phyloP scores from a whole-genome alignment of 139 green algal species.

The Chlorella sp. region DNA sequence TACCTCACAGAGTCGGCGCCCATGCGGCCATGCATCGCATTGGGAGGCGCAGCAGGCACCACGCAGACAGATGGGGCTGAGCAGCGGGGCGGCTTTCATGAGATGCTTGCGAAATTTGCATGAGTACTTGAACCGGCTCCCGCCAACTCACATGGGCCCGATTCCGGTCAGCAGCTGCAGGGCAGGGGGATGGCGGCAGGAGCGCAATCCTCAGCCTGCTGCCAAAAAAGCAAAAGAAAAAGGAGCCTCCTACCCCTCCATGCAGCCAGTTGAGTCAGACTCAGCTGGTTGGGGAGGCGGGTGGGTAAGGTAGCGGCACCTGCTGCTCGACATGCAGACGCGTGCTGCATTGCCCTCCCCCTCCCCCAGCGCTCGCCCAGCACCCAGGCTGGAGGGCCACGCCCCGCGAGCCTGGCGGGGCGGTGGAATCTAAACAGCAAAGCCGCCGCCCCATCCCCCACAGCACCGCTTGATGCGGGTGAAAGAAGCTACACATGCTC shows the following conservation, averaged over 20 bases:
- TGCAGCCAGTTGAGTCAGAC: too few relatives aligned
- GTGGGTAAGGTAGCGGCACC: not conserved
- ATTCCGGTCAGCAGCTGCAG: slow-evolving; percentile 63
- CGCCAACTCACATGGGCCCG: slow-evolving; percentile 57
- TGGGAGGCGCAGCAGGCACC: not conserved
- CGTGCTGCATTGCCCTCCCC: too few relatives aligned
- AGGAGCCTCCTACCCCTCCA: too few relatives aligned
- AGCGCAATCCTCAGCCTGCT: not conserved
- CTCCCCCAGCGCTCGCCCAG: too few relatives aligned
- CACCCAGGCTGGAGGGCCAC: too few relatives aligned
- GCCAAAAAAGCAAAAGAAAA: not conserved
- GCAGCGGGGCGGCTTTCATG: not conserved
- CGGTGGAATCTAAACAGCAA: too few relatives aligned
- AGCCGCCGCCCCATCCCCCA: too few relatives aligned
- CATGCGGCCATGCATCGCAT: not conserved
- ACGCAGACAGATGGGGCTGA: not conserved
- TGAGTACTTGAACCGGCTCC: not conserved
- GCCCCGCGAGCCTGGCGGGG: too few relatives aligned
- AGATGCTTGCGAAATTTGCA: too few relatives aligned
- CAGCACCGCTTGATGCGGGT: not conserved
- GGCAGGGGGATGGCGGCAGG: not conserved
- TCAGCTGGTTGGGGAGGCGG: too few relatives aligned
- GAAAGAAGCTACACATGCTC: not conserved
- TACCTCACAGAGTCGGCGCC: too few relatives aligned
- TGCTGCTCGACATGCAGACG: not conserved